Evolutionary conservation across 352 stramenopile genomes (phyloP).

Genomic region (Phytophthora chlamydospora): DNA sequence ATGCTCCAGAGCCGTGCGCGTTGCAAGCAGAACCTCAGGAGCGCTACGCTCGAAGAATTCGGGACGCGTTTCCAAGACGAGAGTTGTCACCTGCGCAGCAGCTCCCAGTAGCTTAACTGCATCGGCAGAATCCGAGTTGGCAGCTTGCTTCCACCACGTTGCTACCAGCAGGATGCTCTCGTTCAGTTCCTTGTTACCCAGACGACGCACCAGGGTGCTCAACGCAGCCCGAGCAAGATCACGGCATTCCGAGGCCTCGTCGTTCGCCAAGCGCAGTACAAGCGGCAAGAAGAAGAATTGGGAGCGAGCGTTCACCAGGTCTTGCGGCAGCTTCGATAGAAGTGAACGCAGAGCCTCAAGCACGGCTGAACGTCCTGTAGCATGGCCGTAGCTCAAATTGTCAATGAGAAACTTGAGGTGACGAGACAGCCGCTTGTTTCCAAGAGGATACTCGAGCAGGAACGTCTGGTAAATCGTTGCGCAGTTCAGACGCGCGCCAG

Average conservation of each 20-base stretch:
- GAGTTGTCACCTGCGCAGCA: slow-evolving; percentile 73
- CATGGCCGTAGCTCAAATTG: slow-evolving; percentile 96
- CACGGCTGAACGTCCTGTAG: slow-evolving; percentile 92
- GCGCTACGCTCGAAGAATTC: slow-evolving; percentile 80
- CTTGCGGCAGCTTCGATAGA: slow-evolving; percentile 92
- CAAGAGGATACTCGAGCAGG: slow-evolving; percentile 96
- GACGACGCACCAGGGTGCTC: slow-evolving; percentile 83
- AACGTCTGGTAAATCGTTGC: slow-evolving; percentile 89
- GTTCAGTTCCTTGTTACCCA: slow-evolving; percentile 92
- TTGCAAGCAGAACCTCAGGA: slow-evolving; percentile 45
- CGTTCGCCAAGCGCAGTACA: slow-evolving; percentile 96
- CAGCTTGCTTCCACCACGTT: slow-evolving; percentile 82
- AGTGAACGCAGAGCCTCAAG: slow-evolving; percentile 90
- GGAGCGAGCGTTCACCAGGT: slow-evolving; percentile 91
- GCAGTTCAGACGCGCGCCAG: slow-evolving; percentile 84
- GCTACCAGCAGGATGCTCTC: slow-evolving; percentile 87
- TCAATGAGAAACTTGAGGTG: slow-evolving; percentile 95
- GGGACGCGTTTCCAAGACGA: slow-evolving; percentile 75
- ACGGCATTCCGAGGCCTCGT: slow-evolving; percentile 92
- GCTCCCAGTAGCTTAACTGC: slow-evolving; percentile 66
- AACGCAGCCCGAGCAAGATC: slow-evolving; percentile 84
- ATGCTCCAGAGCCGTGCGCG: slow-evolving; percentile 42
- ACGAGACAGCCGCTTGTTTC: slow-evolving; percentile 91
- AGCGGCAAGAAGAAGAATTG: slow-evolving; percentile 96
- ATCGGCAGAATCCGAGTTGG: slow-evolving; percentile 41